Base-by-base conservation (phyloP, 306 rosid genomes). In the Medicago arabica region DNA sequence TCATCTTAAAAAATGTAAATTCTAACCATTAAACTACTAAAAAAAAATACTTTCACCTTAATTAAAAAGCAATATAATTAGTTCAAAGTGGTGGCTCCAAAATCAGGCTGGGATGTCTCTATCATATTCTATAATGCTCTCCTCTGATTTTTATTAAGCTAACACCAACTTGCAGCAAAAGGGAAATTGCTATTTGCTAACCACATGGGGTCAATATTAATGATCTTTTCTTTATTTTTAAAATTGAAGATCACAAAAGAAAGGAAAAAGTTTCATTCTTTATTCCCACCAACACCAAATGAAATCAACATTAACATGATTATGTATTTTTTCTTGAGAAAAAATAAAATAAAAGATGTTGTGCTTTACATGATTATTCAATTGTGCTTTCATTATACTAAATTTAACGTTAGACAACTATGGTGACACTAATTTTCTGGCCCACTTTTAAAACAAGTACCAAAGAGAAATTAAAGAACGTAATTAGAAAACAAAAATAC, bases 241-340 rank as follows among this genome's bases (percentile, higher is more conserved):
- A 77, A 65, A 38, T 58, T 58, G 4, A 36, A 51, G 59, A n/a
- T 77, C 67, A 23, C 49, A 4, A 19, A 70, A 59, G 75, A 59
- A 84, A 28, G 31, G 31, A 74, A 80, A 41, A 41, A 34, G 38
- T 34, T 34, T 6, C 7, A 41, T 41, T 68, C 9, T 15, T 17
- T 18, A 46, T 34, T 34, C n/a, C 10, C 57, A 55, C 17, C 44
- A 76, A 18, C 17, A 57, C 6, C 49, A 54, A n/a, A 53, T 50
- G 38, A 62, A 70, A 54, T 44, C 63, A 80, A 51, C 69, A 75
- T 53, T 81, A 80, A 68, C 14, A 71, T 39, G 67, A 77, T 70
- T 72, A 55, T 72, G 5, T 34, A 34, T 31, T 31, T 31, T 31
- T 31, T 31, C 36, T 31, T 31, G 36, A 31, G 36, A n/a, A 4